Evolutionary conservation across 148 eudicot genomes (phyloP), one percentile per base, ranked within the genome.

Genomic region (Mesembryanthemum crystallinum): DNA sequence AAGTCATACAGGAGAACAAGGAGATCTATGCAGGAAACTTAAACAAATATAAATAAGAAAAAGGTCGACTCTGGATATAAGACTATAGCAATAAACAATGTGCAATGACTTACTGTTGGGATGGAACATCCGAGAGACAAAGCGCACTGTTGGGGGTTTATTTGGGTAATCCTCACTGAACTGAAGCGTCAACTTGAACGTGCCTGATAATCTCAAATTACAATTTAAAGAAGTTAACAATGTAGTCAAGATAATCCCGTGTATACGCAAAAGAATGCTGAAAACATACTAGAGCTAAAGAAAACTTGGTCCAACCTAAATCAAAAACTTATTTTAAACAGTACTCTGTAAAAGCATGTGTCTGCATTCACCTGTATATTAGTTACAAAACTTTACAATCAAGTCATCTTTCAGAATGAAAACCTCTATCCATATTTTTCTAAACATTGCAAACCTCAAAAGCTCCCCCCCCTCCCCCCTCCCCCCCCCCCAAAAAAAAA

Each of bases 41-140:
- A n/a, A n/a, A n/a, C n/a, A n/a, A n/a, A n/a, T n/a, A n/a, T n/a
- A n/a, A n/a, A n/a, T n/a, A n/a, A n/a, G n/a, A n/a, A n/a, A n/a
- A n/a, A n/a, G n/a, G n/a, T n/a, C n/a, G n/a, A n/a, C n/a, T n/a
- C n/a, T n/a, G n/a, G n/a, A n/a, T n/a, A n/a, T n/a, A 35, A 35
- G 39, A 35, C 39, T 35, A 35, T 6, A 35, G 1, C 24, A 13
- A 51, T 8, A 66, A 43, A 55, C 15, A 51, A 29, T 32, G 45
- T 45, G 42, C 17, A 65, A 37, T 27, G 67, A 82, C 89, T 81
- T 84, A 86, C 91, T 88, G 76, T 88, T 88, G 52, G 92, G 89
- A 78, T 88, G 92, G 78, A 88, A 88, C 92, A 88, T 88, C 73
- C 88, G 80, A 59, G 92, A 88, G 37, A 88, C 83, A 83, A 88